phyloP scores from a whole-genome alignment of 345 rosid species.

The Moricandia moricandioides region DNA sequence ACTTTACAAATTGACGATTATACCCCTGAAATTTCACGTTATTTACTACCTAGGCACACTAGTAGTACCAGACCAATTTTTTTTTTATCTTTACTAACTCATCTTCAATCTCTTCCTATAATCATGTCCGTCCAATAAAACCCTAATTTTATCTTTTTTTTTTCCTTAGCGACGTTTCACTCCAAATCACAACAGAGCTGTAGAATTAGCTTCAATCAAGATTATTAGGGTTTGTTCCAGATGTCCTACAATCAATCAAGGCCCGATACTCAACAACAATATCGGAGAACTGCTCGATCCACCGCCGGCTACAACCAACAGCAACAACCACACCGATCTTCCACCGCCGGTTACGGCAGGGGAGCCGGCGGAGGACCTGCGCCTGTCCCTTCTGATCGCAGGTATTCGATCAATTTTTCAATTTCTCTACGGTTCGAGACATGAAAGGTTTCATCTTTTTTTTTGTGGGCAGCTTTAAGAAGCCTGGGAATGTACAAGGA shows the following conservation, averaged over 20 bases:
- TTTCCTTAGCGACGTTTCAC: slow-evolving; percentile 35
- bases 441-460: not conserved
- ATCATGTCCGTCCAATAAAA: slow-evolving; percentile 62
- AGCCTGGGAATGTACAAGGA: slow-evolving; percentile 68
- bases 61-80: not conserved
- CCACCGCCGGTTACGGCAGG: slow-evolving; percentile 44
- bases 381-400: slow-evolving; percentile 57
- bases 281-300: slow-evolving; percentile 71
- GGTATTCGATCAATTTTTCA: slow-evolving; percentile 40
- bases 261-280: slow-evolving; percentile 63
- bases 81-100: not conserved
- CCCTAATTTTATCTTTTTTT: slow-evolving; percentile 52
- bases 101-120: slow-evolving; percentile 13
- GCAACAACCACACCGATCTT: slow-evolving; percentile 43
- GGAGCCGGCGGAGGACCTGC: slow-evolving; percentile 55
- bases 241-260: slow-evolving; percentile 98
- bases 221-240: slow-evolving; percentile 44
- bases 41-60: not conserved
- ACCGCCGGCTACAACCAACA: slow-evolving; percentile 50
- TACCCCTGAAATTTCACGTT: not conserved
- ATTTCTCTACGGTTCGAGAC: not conserved
- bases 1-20: not conserved
- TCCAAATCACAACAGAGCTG: slow-evolving; percentile 17
- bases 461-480: slow-evolving; percentile 56
- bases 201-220: slow-evolving; percentile 30